Base-by-base conservation (phyloP, 2,329 filamentous ascomycete genomes). In the Arthroderma uncinatum region DNA sequence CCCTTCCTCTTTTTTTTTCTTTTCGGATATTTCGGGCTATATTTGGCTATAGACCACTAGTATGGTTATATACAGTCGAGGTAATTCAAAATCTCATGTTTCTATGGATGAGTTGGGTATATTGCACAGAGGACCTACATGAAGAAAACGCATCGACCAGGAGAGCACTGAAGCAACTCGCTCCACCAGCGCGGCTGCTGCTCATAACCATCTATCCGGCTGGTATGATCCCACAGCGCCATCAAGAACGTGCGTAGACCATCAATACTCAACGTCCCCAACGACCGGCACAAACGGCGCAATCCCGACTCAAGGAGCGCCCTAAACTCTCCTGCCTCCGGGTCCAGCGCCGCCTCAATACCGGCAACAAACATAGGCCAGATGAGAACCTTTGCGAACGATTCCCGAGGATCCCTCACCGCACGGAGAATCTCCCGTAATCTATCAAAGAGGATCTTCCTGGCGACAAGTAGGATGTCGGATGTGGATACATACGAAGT, bases 301-400 rank as follows among this genome's bases (percentile, higher is more conserved):
- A 62, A 52, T 4, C 36, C 50, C 12, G 52, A 54, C 1, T 36
- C 19, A 1, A 62, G 52, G 14, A 59, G 42, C 5, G 30, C 33
- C 37, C 59, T 48, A 6, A 57, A 14, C 8, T 40, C 50, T 28
- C 28, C 50, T 36, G 19, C 52, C 12, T 57, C 56, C 34, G 50
- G 37, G 25, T 54, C 33, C 9, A 60, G 10, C 6, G 57, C 59
- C 6, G 61, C 61, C 33, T 62, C 61, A 8, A 62, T 40, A 9
- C 61, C 61, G 7, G 58, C 59, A 21, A 62, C 48, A 30, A 61
- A 59, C 19, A 62, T 50, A 10, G 61, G 61, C 61, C 61, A 62
- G 14, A 56, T 40, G 16, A 61, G 37, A 6, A 61, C 59, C 21
- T 61, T 61, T 10, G 37, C 56, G 28, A 61, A 36, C 19, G 56